A percentile compares a stretch with the other conserved stretches of the same genome.
These are phyloP conservation scores for Xylaria nigripes DNA, from an alignment of 495 filamentous ascomycete species.

Conservation along the genomic window DNA sequence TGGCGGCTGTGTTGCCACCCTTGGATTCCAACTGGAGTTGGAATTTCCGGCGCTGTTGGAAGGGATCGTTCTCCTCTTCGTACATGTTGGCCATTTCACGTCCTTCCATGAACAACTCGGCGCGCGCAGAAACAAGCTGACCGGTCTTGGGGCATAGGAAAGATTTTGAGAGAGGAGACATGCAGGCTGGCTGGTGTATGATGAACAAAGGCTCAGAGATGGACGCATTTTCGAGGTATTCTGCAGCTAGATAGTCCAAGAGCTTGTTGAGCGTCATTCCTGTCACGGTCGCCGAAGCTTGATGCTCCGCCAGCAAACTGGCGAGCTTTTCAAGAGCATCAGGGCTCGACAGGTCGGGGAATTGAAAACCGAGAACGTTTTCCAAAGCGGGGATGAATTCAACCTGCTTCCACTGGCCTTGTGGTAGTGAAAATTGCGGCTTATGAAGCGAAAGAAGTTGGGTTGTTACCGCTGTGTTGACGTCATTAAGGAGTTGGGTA, in stretches of 20 bases:
- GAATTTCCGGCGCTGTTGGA: constrained; percentile 80
- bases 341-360: constrained; percentile 58
- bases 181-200: constrained; percentile 79
- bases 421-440: constrained; percentile 41
- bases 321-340: constrained; percentile 50
- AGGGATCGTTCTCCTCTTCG: constrained; percentile 94
- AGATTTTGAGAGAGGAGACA: constrained; percentile 87
- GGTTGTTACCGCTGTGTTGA: constrained; percentile 40
- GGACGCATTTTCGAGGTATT: constrained; percentile 63
- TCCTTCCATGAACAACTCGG: constrained; percentile 77
- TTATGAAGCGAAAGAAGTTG: constrained; percentile 37
- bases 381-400: constrained; percentile 81
- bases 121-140: constrained; percentile 66
- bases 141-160: constrained; percentile 53
- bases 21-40: constrained; percentile 37
- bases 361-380: constrained; percentile 46
- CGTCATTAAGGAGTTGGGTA: constrained; percentile 46
- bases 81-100: constrained; percentile 88
- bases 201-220: constrained; percentile 74
- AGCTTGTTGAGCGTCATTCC: constrained; percentile 65
- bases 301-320: constrained; percentile 42
- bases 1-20: constrained; percentile 16
- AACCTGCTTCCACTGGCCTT: constrained; percentile 48
- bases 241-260: constrained; percentile 70
- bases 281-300: neutral